Base-by-base conservation (phyloP, 2,329 filamentous ascomycete genomes). In the Botrytis pseudocinerea region DNA sequence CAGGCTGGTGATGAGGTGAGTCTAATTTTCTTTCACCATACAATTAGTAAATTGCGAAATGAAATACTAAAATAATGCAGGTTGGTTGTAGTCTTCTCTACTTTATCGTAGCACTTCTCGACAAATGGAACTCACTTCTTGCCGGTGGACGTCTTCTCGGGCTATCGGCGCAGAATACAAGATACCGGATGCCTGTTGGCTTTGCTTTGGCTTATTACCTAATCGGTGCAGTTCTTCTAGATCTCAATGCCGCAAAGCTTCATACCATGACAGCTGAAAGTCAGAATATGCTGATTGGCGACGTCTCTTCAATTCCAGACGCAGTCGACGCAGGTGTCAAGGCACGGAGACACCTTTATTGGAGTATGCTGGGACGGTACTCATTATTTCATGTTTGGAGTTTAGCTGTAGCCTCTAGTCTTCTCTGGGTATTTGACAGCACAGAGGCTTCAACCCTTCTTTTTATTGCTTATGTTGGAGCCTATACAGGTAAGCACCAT, bases 351-450 rank as follows among this genome's bases (percentile, higher is more conserved):
- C 77, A 80, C 46, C 77, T 84, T 1, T 76, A 78, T 35, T 75
- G 76, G 69, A 79, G 78, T 28, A 78, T 82, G 4, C 69, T 82
- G 35, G 76, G 80, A 80, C 84, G 82, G 73, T 88, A 85, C 76
- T 81, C 87, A 68, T 81, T 85, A 57, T 83, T 86, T 76, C 69
- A 78, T 80, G 66, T 81, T 81, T 66, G 83, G 83, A 38, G 74
- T 75, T 62, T 79, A 75, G 22, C 81, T 78, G 25, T 78, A 81
- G n/a, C 76, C 79, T 35, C 73, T 84, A 82, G 82, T 38, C 80
- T 88, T 35, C 81, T 88, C n/a, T 88, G 86, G 86, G 82, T 83
- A 9, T 87, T 88, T 77, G 83, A 87, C 69, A 79, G 78, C 42
- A 81, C 82, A 5, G 25, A 80, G 16, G 77, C 82, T 65, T 85